These are phyloP conservation scores for Prunus kanzakura DNA, from an alignment of 306 rosid species.

Conservation along the genomic window DNA sequence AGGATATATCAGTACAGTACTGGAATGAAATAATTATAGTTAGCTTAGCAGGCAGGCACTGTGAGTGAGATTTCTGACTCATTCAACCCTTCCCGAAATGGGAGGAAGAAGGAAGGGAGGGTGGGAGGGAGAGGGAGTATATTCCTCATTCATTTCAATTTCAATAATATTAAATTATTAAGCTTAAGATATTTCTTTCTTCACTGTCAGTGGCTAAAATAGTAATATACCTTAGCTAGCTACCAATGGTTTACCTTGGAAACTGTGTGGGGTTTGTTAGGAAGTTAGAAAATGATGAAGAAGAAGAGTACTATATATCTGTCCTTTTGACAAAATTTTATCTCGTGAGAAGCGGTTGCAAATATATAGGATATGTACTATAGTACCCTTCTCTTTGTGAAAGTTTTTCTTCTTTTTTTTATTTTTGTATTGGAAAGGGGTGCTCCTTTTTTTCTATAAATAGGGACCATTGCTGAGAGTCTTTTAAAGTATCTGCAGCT, in stretches of 20 bases:
- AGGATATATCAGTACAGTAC: background rate
- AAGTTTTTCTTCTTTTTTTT: no score
- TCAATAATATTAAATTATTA: no score
- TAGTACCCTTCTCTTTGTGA: conserved; percentile 5
- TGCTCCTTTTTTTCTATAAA: conserved; percentile 41
- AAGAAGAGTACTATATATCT: background rate
- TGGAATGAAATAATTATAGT: no score
- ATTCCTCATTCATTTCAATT: background rate
- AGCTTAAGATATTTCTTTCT: background rate
- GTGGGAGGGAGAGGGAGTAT: background rate
- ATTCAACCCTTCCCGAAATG: background rate
- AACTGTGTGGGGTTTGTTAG: conserved; percentile 10
- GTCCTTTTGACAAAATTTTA: conserved; percentile 39
- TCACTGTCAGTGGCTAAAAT: background rate
- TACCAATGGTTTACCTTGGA: background rate
- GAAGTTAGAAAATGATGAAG: conserved; percentile 25
- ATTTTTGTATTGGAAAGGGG: background rate
- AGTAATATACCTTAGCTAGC: background rate
- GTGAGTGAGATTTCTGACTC: background rate
- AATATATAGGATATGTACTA: conserved; percentile 18
- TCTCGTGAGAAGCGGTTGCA: conserved; percentile 66
- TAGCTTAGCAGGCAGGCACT: no score
- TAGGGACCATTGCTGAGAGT: conserved; percentile 30
- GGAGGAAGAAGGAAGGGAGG: no score
- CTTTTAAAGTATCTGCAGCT: background rate